Base-by-base conservation (phyloP, 1,284 basidiomycete species). In the Malassezia dermatis region DNA sequence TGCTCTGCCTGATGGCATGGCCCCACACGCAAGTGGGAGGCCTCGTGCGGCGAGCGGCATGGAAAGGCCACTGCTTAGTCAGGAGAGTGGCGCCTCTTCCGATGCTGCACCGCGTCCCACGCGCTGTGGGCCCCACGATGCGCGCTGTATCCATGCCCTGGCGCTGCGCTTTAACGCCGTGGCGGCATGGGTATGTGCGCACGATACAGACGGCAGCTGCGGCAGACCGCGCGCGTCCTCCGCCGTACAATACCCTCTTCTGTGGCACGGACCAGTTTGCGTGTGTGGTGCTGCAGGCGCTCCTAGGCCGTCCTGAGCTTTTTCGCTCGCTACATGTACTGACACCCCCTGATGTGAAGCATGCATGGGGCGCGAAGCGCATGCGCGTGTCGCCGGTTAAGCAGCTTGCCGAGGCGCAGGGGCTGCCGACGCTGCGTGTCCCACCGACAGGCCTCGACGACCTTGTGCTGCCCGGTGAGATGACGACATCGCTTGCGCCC, bases 301-400 rank as follows among this genome's bases (percentile, higher is more conserved):
- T 71, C 5, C 23, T 41, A 1, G 17, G 8, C 8, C 27, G 28
- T 5, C 13, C 30, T 41, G 64, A 45, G 17, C 34, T 48, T 27
- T 31, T n/a, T 23, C 26, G 21, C 3, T 70, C 78, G 8, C 73
- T 86, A 5, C 66, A 74, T 3, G 78, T 86, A 23, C 81, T 80
- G 7, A 86, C 84, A 0, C 79, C 82, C 48, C 82, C 83, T 0
- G 83, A 71, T 46, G 53, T 51, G 1, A 26, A 11, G 19, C 65
- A 68, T 26, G 28, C 39, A 35, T 71, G 67, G 69, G 69, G 69
- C 8, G 66, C 59, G 1, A 46, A 30, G 17, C 60, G 64, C 8
- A 71, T 71, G 69, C 63, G 62, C 24, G 50, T 61, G 4, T 60
- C 63, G 3, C 62, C 69, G 8, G 61, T 73, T 23, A 67, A 67